Base-by-base conservation (phyloP, 768 basidiomycete genomes). In the Boletus barrowsii region DNA sequence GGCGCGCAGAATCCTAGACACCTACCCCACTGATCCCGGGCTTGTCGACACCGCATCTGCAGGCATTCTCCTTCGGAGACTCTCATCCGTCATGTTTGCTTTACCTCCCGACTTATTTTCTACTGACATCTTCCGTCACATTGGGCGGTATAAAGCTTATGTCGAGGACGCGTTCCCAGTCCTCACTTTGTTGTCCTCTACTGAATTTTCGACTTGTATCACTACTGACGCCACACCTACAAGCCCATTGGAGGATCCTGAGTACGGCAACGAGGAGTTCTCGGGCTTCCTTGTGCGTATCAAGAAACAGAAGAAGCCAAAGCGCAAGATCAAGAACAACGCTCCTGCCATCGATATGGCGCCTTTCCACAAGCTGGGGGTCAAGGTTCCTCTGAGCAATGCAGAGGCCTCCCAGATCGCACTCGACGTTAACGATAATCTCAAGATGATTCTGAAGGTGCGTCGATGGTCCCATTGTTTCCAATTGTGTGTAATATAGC, bases 361-460 rank as follows among this genome's bases (percentile, higher is more conserved):
- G 7, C 65, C 63, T 0, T 74, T 79, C 43, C 60, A 58, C 5
- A 67, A 54, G 29, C 60, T 77, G 18, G 65, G 65, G 2, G 26
- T 54, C 2, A 43, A 40, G 11, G 60, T 70, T 2, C 77, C 78
- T 6, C 35, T 33, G 9, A 62, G 54, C 9, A 36, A 41, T 1
- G 54, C 40, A 10, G 72, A 70, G 13, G 66, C 65, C 0, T 30
- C 42, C 3, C 24, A 42, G 5, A 46, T 62, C 13, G 55, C 62
- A 0, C 10, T 14, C 3, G 36, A 62, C 2, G 56, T 78, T 33
- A 42, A 67, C 8, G 30, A 36, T 0, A 41, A 65, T 1, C 72
- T 74, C 47, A 66, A 66, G 51, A 24, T 8, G 10, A 61, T 62
- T 18, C 47, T 78, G 30, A 47, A 68, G 48, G 76, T 76, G 33